phyloP scores from a whole-genome alignment of 768 basidiomycete species.

The Xerocomus potaroensis region DNA sequence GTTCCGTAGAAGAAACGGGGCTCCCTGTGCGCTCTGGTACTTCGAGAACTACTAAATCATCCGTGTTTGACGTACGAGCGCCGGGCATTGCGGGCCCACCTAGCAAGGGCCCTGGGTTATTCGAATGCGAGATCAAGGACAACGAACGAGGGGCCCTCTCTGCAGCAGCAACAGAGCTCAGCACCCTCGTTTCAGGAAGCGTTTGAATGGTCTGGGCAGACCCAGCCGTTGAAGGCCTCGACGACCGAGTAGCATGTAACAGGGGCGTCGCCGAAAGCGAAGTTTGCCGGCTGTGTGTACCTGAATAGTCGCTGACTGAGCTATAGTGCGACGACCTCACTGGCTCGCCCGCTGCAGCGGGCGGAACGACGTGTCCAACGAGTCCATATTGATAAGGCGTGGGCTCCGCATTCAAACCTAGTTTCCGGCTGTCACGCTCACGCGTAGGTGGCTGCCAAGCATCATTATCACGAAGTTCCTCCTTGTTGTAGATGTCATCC shows the following conservation, averaged over 20 bases:
- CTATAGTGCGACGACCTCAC: constrained; percentile 33
- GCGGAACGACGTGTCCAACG: constrained; percentile 42
- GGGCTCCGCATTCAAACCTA: constrained; percentile 36
- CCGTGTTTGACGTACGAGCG: constrained; percentile 18
- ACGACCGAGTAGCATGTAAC: constrained; percentile 17
- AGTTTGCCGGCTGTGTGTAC: constrained; percentile 20
- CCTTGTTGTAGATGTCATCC: constrained; percentile 52
- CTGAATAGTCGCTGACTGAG: constrained; percentile 20
- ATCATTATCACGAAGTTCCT: constrained; percentile 26
- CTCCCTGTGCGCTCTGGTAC: constrained; percentile 19
- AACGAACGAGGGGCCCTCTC: constrained; percentile 16
- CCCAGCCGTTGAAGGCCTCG: constrained; percentile 43
- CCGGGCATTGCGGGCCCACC: constrained; percentile 6
- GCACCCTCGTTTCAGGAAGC: constrained; percentile 7
- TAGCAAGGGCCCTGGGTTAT: constrained; percentile 5
- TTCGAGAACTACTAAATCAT: constrained; percentile 17
- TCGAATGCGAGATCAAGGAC: constrained; percentile 20
- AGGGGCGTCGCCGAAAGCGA: constrained; percentile 26
- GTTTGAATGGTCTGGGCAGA: constrained; percentile 36
- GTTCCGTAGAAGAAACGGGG: constrained; percentile 18
- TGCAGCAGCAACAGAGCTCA: constrained; percentile 1
- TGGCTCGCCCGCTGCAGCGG: constrained; percentile 27
- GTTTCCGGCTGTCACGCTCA: constrained; percentile 21
- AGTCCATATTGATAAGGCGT: constrained; percentile 62
- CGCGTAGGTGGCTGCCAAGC: constrained; percentile 17